Evolutionary conservation across 805 yeast genomes (phyloP).

Genomic region (Blastobotrys chiropterorum): DNA sequence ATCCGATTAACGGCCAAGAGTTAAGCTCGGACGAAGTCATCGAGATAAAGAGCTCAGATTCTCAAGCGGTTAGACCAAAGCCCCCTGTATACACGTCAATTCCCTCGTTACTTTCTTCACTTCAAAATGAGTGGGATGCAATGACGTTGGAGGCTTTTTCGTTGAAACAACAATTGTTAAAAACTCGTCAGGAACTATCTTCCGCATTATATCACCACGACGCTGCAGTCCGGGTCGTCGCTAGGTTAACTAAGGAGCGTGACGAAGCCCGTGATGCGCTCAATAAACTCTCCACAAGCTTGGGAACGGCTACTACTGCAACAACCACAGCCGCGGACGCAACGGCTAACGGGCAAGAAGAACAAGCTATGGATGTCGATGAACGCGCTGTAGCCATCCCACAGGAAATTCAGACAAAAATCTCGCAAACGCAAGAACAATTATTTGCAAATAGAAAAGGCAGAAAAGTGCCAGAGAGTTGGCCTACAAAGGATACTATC

Average conservation of each 20-base stretch:
- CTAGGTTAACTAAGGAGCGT: slow-evolving; percentile 64
- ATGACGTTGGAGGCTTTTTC: slow-evolving; percentile 73
- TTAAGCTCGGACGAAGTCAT: slow-evolving; percentile 55
- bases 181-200: slow-evolving; percentile 65
- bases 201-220: slow-evolving; percentile 78
- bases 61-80: slow-evolving; percentile 33
- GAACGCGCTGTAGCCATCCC: slow-evolving; percentile 3
- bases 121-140: slow-evolving; percentile 90
- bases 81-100: slow-evolving; percentile 57
- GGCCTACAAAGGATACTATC: slow-evolving; percentile 9
- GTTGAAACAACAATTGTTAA: slow-evolving; percentile 62
- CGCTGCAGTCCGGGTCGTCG: slow-evolving; percentile 84
- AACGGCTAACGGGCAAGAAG: slow-evolving; percentile 2
- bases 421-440: slow-evolving; percentile 8
- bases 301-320: slow-evolving; percentile 14
- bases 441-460: slow-evolving; percentile 14
- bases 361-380: slow-evolving; percentile 4
- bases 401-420: slow-evolving; percentile 3
- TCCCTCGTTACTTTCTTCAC: slow-evolving; percentile 65
- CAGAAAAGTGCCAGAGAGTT: slow-evolving; percentile 7
- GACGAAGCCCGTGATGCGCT: slow-evolving; percentile 68
- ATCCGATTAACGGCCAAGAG: slow-evolving; percentile 68
- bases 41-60: slow-evolving; percentile 27
- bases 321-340: slow-evolving; percentile 3
- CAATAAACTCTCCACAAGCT: slow-evolving; percentile 37